phyloP scores from a whole-genome alignment of 1,139 yeast genomes.

The Hansenula sp. region DNA sequence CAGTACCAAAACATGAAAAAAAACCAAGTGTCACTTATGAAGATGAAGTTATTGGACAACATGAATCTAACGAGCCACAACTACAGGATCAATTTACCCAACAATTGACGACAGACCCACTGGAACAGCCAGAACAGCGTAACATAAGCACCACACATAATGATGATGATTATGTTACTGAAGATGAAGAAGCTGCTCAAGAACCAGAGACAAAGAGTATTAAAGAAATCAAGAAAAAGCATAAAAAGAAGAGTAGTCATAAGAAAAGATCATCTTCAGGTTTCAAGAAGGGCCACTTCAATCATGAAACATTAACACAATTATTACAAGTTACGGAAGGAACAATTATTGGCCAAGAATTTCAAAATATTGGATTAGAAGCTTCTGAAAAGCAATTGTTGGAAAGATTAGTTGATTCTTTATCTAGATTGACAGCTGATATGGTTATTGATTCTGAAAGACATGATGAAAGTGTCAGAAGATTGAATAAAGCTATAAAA shows the following conservation, averaged over 20 bases:
- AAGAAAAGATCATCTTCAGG: conserved; percentile 7
- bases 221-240: neutral
- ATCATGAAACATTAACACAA: conserved; percentile 21
- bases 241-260: conserved; percentile 8
- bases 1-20: conserved; percentile 19
- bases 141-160: neutral
- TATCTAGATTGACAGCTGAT: conserved; percentile 82
- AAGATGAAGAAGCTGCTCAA: conserved; percentile 14
- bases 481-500: conserved; percentile 75
- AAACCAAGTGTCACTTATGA: conserved; percentile 3
- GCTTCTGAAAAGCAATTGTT: conserved; percentile 72
- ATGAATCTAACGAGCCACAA: neutral
- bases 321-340: conserved; percentile 24
- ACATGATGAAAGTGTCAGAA: conserved; percentile 72
- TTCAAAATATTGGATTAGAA: conserved; percentile 70
- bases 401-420: conserved; percentile 80
- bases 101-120: too few species aligned
- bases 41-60: neutral
- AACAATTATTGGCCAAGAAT: conserved; percentile 40
- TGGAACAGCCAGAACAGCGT: neutral
- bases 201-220: neutral
- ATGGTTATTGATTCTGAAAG: conserved; percentile 82
- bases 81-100: too few species aligned
- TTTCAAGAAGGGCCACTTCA: conserved; percentile 18
- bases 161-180: conserved; percentile 23